phyloP scores from a whole-genome alignment of 2,329 filamentous ascomycete genomes.

The Trichoderma koningii region DNA sequence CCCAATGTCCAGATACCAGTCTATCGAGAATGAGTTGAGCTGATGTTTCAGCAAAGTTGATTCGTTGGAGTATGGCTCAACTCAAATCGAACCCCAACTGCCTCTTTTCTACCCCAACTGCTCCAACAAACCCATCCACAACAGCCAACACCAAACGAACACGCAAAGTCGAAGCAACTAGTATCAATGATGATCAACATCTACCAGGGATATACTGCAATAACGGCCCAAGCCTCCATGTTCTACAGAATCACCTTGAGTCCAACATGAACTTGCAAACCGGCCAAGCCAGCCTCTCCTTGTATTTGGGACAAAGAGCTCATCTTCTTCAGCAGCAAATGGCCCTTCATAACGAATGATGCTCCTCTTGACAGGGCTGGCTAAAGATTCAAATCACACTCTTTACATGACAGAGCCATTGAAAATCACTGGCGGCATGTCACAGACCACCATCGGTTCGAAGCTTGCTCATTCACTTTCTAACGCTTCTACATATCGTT shows the following conservation, averaged over 20 bases:
- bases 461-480: background rate
- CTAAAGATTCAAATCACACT: too few species aligned
- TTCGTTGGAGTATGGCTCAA: background rate
- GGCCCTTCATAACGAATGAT: too few species aligned
- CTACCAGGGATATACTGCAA: background rate
- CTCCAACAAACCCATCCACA: background rate
- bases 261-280: background rate
- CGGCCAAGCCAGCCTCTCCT: too few species aligned
- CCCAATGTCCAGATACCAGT: too few species aligned
- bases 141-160: background rate
- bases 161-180: background rate
- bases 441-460: too few species aligned
- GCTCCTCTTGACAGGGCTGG: too few species aligned
- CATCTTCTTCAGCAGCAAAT: too few species aligned
- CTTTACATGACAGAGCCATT: too few species aligned
- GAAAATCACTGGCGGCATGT: too few species aligned
- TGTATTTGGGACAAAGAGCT: too few species aligned
- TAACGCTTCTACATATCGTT: slow-evolving; percentile 13
- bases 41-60: too few species aligned
- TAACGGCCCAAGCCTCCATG: background rate
- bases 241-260: background rate
- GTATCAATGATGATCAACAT: background rate
- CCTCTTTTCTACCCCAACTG: slow-evolving; percentile 17
- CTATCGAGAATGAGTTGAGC: too few species aligned
- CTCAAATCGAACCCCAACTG: slow-evolving; percentile 17